These are phyloP conservation scores for Dryas octopetala DNA, from an alignment of 306 rosid species.

Conservation along the genomic window DNA sequence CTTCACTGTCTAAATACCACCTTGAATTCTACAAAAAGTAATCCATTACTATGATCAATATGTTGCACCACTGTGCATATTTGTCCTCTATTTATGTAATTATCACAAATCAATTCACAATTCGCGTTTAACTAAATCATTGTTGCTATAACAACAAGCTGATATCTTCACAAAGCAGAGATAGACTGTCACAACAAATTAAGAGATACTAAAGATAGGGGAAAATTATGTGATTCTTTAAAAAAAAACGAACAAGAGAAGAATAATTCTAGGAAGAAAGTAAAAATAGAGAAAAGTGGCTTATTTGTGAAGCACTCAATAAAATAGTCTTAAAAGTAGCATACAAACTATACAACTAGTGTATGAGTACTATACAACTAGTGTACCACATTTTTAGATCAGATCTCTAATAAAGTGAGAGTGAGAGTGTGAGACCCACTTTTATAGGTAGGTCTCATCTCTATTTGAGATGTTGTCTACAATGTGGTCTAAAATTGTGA, in stretches of 20 bases:
- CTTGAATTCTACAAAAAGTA: constrained; percentile 18
- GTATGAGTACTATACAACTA: too few species aligned
- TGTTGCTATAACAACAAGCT: background rate
- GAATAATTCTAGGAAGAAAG: background rate
- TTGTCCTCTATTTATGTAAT: background rate
- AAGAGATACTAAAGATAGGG: background rate
- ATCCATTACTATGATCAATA: background rate
- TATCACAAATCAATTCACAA: constrained; percentile 1
- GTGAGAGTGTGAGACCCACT: too few species aligned
- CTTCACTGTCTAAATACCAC: constrained; percentile 59
- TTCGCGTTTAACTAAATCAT: background rate
- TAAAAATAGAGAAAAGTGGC: background rate
- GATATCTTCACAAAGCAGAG: background rate
- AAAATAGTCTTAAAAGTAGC: background rate
- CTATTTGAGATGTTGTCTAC: background rate
- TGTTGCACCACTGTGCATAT: constrained; percentile 9
- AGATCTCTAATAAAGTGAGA: background rate
- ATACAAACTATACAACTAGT: background rate
- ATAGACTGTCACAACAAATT: background rate
- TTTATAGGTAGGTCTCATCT: too few species aligned
- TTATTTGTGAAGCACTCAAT: background rate
- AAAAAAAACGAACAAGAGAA: background rate
- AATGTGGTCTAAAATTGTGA: background rate
- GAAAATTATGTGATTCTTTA: background rate
- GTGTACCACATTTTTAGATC: background rate